Evolutionary conservation across 129 eudicot genomes (phyloP).

Genomic region (Lactuca sativa): DNA sequence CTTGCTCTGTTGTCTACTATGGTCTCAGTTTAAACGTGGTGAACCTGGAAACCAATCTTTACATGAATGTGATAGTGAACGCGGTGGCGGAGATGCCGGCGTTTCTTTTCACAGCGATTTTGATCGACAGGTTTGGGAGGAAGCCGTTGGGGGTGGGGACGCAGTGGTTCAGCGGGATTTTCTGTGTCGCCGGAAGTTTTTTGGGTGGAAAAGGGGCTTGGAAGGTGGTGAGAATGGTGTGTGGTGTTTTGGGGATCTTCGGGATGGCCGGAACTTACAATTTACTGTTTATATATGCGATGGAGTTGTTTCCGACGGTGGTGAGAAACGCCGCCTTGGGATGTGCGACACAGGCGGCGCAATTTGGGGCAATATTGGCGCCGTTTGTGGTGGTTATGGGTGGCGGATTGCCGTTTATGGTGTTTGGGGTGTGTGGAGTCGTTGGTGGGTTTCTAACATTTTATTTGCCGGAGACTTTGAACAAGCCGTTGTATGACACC

Average conservation of each 20-base stretch:
- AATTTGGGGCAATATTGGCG: slow-evolving; percentile 81
- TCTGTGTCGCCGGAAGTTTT: slow-evolving; percentile 64
- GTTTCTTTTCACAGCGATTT: slow-evolving; percentile 55
- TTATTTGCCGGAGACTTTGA: slow-evolving; percentile 84
- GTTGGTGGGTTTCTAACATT: slow-evolving; percentile 69
- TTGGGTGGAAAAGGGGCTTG: slow-evolving; percentile 46
- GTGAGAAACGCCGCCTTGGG: slow-evolving; percentile 97
- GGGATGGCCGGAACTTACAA: slow-evolving; percentile 97
- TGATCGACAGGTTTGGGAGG: slow-evolving; percentile 70
- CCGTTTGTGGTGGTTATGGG: slow-evolving; percentile 84
- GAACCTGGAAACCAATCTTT: slow-evolving; percentile 82
- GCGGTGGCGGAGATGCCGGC: slow-evolving; percentile 93
- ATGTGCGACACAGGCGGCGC: slow-evolving; percentile 88
- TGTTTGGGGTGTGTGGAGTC: slow-evolving; percentile 76
- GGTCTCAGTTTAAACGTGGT: slow-evolving; percentile 91
- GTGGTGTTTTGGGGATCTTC: slow-evolving; percentile 86
- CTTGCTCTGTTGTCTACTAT: slow-evolving; percentile 78
- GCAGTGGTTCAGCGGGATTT: slow-evolving; percentile 74
- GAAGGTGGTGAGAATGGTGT: slow-evolving; percentile 69
- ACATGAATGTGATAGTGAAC: slow-evolving; percentile 69
- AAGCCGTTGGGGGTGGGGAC: slow-evolving; percentile 85
- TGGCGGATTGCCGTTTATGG: slow-evolving; percentile 55
- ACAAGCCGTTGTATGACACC: slow-evolving; percentile 84
- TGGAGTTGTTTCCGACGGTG: slow-evolving; percentile 94
- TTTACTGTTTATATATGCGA: slow-evolving; percentile 71